These are phyloP conservation scores for Metroxylon sagu DNA, from an alignment of 176 grass and related monocot genomes.

Conservation along the genomic window DNA sequence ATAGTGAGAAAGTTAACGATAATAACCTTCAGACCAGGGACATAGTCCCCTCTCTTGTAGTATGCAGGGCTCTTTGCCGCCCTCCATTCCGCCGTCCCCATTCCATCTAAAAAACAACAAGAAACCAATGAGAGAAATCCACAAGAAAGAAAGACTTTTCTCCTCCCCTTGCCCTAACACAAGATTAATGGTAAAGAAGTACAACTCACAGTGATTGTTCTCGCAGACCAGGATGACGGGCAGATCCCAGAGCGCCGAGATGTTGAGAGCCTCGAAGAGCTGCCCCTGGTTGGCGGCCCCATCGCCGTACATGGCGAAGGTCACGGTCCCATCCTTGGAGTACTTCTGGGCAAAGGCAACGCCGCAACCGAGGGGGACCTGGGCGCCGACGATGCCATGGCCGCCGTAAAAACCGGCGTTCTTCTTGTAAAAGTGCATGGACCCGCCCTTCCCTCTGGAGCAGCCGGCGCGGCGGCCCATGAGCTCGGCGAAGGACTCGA, in stretches of 20 bases:
- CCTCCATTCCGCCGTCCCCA: constrained; percentile 91
- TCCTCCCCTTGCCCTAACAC: too few species aligned
- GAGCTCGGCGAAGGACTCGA: constrained; percentile 68
- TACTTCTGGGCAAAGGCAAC: constrained; percentile 82
- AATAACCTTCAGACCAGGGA: constrained; percentile 76
- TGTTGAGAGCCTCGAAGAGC: constrained; percentile 96
- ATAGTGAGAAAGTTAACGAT: too few species aligned
- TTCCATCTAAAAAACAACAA: constrained; percentile 53
- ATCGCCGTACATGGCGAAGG: constrained; percentile 70
- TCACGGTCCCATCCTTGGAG: constrained; percentile 61
- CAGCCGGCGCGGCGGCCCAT: constrained; percentile 72
- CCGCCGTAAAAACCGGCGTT: constrained; percentile 71
- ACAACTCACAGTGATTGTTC: constrained; percentile 81
- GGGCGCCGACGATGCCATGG: constrained; percentile 81
- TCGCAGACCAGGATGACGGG: constrained; percentile 87
- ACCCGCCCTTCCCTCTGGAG: constrained; percentile 72
- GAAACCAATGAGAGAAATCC: background rate
- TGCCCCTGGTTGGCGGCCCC: constrained; percentile 90
- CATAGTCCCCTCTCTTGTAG: constrained; percentile 96
- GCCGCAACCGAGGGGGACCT: constrained; percentile 71
- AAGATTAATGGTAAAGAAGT: too few species aligned
- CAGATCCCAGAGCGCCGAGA: constrained; percentile 86
- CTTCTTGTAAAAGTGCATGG: constrained; percentile 95
- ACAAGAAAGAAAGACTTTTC: too few species aligned
- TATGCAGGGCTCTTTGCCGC: constrained; percentile 73